Evolutionary conservation across 2,329 filamentous ascomycete species (phyloP), one percentile per base, ranked within the genome.

Genomic region (Penicillium rolfsii): DNA sequence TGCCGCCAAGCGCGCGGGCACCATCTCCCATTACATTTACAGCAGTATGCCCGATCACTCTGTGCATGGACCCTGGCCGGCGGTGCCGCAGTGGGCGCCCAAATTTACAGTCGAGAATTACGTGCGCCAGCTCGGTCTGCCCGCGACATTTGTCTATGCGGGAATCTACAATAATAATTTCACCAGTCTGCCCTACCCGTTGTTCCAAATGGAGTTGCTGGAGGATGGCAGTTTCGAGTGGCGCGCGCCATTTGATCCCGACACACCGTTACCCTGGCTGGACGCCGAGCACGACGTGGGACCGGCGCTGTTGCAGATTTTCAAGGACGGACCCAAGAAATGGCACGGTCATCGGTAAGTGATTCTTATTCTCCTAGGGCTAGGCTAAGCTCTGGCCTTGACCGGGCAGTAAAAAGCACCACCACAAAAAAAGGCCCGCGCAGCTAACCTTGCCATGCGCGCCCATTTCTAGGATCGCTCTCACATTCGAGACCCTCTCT

Each of bases 101-200:
- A 99, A 99, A 78, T 93, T 96, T 77, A 89, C 91, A 53, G 90
- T 98, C 45, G 95, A 98, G 78, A 90, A 95, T 57, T 96, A 98
- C 76, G 85, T 97, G 55, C 87, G 91, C 60, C 86, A 92, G 73
- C 85, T 97, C 43, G 88, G 88, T 9, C 83, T 97, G 11, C 91
- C 91, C 0, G 88, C 93, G 0, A 98, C 94, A 0, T 98, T 97
- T 76, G 89, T 97, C 66, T 97, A 97, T 77, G 92, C 93, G 9
- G 95, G 94, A 61, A 97, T 97, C 70, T 99, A 98, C 83, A 97
- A 98, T 83, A 98, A 98, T 79, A 98, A 99, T 76, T 99, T 98
- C 79, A 98, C 94, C 33, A 95, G 91, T 50, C 83, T 97, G 35
- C 88, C 87, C 1, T 98, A 97, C 73, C 95, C 95, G 1, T 84